A percentile compares a stretch with the other conserved stretches of the same genome.
Evolutionary conservation across 805 yeast species (phyloP).

Genomic region (Yamadazyma ubonensis): DNA sequence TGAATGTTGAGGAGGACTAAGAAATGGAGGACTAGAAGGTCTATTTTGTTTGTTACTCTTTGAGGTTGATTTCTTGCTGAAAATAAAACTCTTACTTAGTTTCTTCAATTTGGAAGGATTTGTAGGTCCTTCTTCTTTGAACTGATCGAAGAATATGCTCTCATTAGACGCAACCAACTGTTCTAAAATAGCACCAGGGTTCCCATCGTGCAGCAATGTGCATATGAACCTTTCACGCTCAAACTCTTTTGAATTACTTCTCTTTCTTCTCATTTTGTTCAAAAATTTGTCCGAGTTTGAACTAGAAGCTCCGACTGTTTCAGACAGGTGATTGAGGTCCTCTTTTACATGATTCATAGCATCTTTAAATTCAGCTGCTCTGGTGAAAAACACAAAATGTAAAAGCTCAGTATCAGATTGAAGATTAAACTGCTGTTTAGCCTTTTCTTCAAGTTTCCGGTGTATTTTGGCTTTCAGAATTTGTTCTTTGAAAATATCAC

Average conservation of each 20-base stretch:
- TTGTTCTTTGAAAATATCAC: not conserved
- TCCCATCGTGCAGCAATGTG: constrained; percentile 13
- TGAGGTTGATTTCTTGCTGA: constrained; percentile 8
- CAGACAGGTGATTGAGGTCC: constrained; percentile 12
- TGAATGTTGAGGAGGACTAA: constrained; percentile 1
- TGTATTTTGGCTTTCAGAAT: constrained; percentile 5
- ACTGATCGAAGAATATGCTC: constrained; percentile 1
- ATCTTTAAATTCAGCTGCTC: constrained; percentile 43
- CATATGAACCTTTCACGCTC: constrained; percentile 5
- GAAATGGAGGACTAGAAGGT: not conserved
- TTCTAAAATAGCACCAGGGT: constrained; percentile 14
- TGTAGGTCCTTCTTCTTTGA: not conserved
- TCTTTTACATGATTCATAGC: constrained; percentile 31
- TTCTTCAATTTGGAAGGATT: constrained; percentile 14
- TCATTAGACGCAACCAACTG: constrained; percentile 11
- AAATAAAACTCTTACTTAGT: constrained; percentile 10
- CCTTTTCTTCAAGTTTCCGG: constrained; percentile 12
- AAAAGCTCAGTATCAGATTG: constrained; percentile 53
- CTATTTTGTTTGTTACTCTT: not conserved
- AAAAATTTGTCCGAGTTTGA: constrained; percentile 3
- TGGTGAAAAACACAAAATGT: constrained; percentile 63
- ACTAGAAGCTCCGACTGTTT: not conserved
- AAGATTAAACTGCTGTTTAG: constrained; percentile 6
- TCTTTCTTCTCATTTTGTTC: constrained; percentile 5
- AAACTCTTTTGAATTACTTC: constrained; percentile 1